Base-by-base conservation (phyloP, 148 eudicot species). In the Diospyros kaki region DNA sequence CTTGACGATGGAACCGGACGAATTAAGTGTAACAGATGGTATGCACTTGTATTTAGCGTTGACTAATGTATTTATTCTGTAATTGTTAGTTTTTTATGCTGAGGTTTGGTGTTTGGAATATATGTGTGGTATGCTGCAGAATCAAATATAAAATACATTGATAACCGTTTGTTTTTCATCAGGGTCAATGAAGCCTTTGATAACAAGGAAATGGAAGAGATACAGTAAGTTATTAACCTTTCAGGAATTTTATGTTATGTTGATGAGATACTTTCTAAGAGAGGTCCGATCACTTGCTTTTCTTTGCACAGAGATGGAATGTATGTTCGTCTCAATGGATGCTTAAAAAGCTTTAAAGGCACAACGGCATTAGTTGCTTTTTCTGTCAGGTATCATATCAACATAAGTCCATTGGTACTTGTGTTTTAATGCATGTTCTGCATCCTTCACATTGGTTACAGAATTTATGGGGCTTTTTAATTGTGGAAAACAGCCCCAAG, bases 101-200 rank as follows among this genome's bases (percentile, higher is more conserved):
- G 28, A 28, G 28, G 18, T 4, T 64, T 69, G 4, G 7, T 66
- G 14, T 75, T 55, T 66, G 3, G 6, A 56, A 41, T 45, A 45
- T 68, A 38, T n/a, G 10, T 4, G 1, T 76, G 55, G 28, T 18
- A 72, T 73, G 2, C 11, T 38, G 64, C 17, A 14, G 60, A 53
- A 18, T 53, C 45, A 13, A 38, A 13, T 53, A 12, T 40, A 12
- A 65, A 40, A 48, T 66, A n/a, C 17, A 43, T 66, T 75, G 14
- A 44, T 14, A n/a, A 4, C 14, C 40, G 53, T 60, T 69, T 76
- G 10, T 76, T 15, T 69, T 10, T 54, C 58, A 18, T 17, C 71
- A 94, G 98, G 98, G 78, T 90, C 55, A 92, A 92, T 58, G 98
- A 90, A 71, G 77, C 83, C 74, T 84, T 84, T 82, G 98, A 94